Percentiles rank a stretch among this genome's conserved stretches.
These are phyloP conservation scores for Colletotrichum spaethianum DNA, from an alignment of 2,329 filamentous ascomycete genomes.

Conservation along the genomic window DNA sequence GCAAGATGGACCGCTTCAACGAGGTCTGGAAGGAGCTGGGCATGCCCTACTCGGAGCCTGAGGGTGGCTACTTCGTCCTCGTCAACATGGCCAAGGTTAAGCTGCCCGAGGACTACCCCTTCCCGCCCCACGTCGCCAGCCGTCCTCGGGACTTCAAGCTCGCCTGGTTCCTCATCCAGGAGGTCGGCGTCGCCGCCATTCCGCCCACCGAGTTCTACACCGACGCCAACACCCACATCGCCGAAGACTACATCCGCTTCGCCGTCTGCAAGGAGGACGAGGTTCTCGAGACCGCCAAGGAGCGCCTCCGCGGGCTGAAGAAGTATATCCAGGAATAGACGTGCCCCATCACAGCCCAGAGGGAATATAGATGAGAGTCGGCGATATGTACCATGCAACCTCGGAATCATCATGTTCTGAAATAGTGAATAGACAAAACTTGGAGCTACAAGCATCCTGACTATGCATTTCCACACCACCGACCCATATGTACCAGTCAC, in stretches of 20 bases:
- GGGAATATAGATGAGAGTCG: not conserved
- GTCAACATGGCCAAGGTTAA: constrained; percentile 93
- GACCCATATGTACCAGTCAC: not conserved
- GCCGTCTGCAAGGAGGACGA: constrained; percentile 97
- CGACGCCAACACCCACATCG: constrained; percentile 83
- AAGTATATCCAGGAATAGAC: constrained; percentile 69
- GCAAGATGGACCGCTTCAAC: constrained; percentile 90
- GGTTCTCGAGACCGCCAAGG: constrained; percentile 84
- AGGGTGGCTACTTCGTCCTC: constrained; percentile 97
- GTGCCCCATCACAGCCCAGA: not conserved
- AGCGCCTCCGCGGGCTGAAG: constrained; percentile 79
- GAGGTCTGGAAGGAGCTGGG: constrained; percentile 82
- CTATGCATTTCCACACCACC: not conserved
- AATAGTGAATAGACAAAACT: constrained; percentile 29
- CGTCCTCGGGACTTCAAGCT: constrained; percentile 95
- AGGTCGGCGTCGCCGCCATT: constrained; percentile 95
- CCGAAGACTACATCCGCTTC: constrained; percentile 94
- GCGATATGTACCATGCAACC: not conserved
- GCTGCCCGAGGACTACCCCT: constrained; percentile 86
- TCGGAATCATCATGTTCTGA: not conserved
- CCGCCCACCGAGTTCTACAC: constrained; percentile 99
- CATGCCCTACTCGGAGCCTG: constrained; percentile 89
- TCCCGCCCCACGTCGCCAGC: constrained; percentile 88
- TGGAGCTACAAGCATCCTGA: not conserved
- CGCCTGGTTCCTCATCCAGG: constrained; percentile 96